Evolutionary conservation across 2,329 filamentous ascomycete genomes (phyloP).

Genomic region (Coniochaeta sp.): DNA sequence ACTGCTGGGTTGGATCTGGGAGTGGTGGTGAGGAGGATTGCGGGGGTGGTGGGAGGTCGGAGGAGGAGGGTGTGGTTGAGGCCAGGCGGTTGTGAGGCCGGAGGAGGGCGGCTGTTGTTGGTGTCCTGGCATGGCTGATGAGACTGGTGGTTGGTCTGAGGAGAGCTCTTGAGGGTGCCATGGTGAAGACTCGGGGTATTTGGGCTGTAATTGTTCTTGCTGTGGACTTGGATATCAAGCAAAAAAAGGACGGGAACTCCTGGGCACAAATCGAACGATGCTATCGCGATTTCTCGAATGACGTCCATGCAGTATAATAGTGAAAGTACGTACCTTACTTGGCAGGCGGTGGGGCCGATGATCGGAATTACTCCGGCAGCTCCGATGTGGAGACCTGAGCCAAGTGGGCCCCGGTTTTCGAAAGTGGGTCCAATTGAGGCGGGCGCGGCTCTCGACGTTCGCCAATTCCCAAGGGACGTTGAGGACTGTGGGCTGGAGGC

Average conservation of each 20-base stretch:
- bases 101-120: neutral
- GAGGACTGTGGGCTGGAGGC: no score
- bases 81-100: constrained; percentile 6
- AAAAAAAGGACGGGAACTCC: no score
- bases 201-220: no score
- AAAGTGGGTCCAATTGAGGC: neutral
- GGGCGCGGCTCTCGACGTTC: neutral
- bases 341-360: neutral
- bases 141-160: neutral
- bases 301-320: neutral
- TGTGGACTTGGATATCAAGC: no score
- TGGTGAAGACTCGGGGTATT: no score
- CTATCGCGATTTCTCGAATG: neutral
- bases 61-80: neutral
- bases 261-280: neutral
- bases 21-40: neutral
- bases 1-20: neutral
- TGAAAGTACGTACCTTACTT: neutral
- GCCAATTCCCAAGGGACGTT: neutral
- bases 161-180: constrained; percentile 4
- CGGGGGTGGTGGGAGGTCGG: neutral
- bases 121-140: neutral
- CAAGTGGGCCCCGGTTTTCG: neutral
- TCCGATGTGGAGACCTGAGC: neutral
- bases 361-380: neutral